A percentile compares a stretch with the other conserved stretches of the same genome.
These are phyloP conservation scores for Papiliotrema fonsecae DNA, from an alignment of 1,284 basidiomycete species.

Conservation along the genomic window DNA sequence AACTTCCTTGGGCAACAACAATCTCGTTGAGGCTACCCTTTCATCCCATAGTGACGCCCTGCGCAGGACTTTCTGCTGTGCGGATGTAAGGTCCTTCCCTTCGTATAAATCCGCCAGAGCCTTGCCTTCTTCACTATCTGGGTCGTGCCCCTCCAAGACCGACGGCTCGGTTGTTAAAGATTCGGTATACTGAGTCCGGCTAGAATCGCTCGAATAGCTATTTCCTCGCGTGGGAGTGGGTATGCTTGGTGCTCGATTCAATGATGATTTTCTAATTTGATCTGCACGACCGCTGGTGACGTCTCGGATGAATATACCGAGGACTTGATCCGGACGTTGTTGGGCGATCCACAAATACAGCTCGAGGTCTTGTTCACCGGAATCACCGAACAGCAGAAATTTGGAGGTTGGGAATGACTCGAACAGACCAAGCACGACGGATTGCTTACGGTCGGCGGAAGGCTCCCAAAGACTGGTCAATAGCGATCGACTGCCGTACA, in stretches of 20 bases:
- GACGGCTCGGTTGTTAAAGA: not conserved
- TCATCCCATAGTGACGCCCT: slow-evolving; percentile 32
- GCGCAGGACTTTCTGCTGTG: slow-evolving; percentile 35
- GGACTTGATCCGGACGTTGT: slow-evolving; percentile 56
- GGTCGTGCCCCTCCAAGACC: not conserved
- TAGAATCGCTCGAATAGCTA: not conserved
- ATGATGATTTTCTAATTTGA: slow-evolving; percentile 1
- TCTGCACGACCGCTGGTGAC: slow-evolving; percentile 49
- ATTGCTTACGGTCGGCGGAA: slow-evolving; percentile 67
- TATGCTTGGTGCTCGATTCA: not conserved
- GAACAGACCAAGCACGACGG: slow-evolving; percentile 67
- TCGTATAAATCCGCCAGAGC: slow-evolving; percentile 9
- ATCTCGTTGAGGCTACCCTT: slow-evolving; percentile 18
- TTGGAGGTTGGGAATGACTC: slow-evolving; percentile 65
- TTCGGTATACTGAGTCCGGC: no score
- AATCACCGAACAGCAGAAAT: slow-evolving; percentile 82
- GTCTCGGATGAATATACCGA: slow-evolving; percentile 73
- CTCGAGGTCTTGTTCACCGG: slow-evolving; percentile 83
- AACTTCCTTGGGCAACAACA: slow-evolving; percentile 14
- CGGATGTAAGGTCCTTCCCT: slow-evolving; percentile 22
- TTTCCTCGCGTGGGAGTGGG: no score
- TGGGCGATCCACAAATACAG: slow-evolving; percentile 67
- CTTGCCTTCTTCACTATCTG: not conserved
- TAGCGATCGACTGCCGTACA: slow-evolving; percentile 73
- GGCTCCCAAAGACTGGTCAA: slow-evolving; percentile 71